Evolutionary conservation across 306 rosid genomes (phyloP).

Genomic region (Cotoneaster glaucophyllus): DNA sequence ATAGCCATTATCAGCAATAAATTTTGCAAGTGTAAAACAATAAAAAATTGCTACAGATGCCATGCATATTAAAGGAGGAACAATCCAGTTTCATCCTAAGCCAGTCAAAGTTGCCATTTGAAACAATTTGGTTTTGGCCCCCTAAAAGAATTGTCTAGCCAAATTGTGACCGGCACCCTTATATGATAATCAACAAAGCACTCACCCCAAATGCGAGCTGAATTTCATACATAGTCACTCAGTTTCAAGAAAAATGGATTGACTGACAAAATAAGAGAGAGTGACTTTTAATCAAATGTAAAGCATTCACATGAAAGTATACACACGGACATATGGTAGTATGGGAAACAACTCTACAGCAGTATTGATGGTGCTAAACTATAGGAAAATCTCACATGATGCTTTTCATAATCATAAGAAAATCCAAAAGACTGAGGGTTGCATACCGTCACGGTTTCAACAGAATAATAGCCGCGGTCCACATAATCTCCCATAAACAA

Average conservation of each 20-base stretch:
- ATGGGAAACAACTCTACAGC: not conserved
- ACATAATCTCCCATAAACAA: conserved; percentile 99
- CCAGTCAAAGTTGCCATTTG: not conserved
- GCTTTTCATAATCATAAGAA: conserved; percentile 2
- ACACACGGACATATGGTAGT: not conserved
- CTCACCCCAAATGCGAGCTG: not conserved
- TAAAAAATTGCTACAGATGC: not conserved
- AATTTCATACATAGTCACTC: not conserved
- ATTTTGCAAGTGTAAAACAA: conserved; percentile 8
- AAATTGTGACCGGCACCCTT: not conserved
- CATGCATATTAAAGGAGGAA: not conserved
- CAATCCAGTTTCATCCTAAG: not conserved
- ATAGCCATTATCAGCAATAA: conserved; percentile 19
- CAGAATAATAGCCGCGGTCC: conserved; percentile 99
- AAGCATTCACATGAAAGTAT: not conserved
- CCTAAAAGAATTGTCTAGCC: not conserved
- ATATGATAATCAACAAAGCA: not conserved
- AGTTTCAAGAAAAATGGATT: not conserved
- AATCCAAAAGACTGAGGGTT: not conserved
- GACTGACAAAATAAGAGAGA: not conserved
- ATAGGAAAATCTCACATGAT: not conserved
- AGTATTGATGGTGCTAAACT: not conserved
- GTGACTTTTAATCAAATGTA: not conserved
- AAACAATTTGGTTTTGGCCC: not conserved
- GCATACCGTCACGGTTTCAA: conserved; percentile 96